phyloP scores from a whole-genome alignment of 345 rosid genomes.

The Hevea brasiliensis region DNA sequence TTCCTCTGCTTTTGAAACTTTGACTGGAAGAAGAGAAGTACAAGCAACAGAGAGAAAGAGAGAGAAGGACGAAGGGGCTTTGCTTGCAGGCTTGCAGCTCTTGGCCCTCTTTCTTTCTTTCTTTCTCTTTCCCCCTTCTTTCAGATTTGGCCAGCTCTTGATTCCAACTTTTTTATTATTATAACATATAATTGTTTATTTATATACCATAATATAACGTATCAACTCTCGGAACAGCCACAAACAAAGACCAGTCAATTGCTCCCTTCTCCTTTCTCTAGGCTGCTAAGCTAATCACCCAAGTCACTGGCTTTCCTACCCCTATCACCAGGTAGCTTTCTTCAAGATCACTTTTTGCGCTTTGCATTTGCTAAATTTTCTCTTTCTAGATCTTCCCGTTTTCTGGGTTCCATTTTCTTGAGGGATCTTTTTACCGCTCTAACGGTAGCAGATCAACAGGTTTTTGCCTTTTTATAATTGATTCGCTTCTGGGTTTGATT shows the following conservation, averaged over 20 bases:
- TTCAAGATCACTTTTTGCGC: conserved; percentile 1
- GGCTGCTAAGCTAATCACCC: conserved; percentile 3
- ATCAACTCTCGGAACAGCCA: neutral
- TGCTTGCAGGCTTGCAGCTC: conserved; percentile 44
- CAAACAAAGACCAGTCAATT: conserved; percentile 5
- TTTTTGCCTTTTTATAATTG: neutral
- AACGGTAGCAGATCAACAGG: conserved; percentile 26
- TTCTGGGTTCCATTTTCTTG: conserved; percentile 9
- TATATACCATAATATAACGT: neutral
- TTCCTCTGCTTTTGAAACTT: conserved; percentile 18
- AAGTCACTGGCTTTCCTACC: conserved; percentile 20
- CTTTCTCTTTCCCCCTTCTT: conserved; percentile 13
- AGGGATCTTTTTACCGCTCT: conserved; percentile 26
- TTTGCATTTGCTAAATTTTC: conserved; percentile 11
- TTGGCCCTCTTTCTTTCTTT: conserved; percentile 39
- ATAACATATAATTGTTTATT: neutral
- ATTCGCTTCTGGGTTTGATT: conserved; percentile 13
- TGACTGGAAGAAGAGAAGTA: conserved; percentile 28
- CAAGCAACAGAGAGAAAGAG: neutral
- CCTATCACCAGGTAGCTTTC: conserved; percentile 22
- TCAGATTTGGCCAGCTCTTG: conserved; percentile 15
- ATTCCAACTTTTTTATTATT: neutral
- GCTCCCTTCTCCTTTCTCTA: conserved; percentile 4
- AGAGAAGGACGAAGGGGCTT: conserved; percentile 9
- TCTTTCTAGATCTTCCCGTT: conserved; percentile 27